These are phyloP conservation scores for Tetrapisispora namnaoensis DNA, from an alignment of 805 yeast species.

Conservation along the genomic window DNA sequence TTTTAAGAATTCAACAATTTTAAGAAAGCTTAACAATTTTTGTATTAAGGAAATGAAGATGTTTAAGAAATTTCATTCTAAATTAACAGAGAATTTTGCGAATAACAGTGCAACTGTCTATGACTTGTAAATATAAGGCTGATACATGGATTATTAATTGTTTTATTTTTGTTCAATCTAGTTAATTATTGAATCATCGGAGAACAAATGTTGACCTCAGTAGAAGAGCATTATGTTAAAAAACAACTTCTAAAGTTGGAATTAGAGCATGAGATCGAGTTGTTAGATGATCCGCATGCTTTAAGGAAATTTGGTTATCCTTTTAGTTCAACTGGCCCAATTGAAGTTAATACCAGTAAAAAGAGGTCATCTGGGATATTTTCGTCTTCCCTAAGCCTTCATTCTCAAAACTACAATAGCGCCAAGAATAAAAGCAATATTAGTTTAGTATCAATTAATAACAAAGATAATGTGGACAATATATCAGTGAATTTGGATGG, in stretches of 20 bases:
- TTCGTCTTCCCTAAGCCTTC: not conserved
- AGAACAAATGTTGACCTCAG: conserved; percentile 22
- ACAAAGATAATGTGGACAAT: not conserved
- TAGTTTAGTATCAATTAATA: not conserved
- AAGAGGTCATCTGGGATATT: not conserved
- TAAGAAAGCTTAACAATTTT: not conserved
- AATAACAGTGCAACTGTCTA: no score
- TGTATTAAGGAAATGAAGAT: not conserved
- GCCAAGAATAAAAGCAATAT: not conserved
- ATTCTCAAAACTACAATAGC: not conserved
- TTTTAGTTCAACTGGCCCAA: conserved; percentile 43
- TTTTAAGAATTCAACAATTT: not conserved
- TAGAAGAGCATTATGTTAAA: conserved; percentile 80
- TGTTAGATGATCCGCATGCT: conserved; percentile 49
- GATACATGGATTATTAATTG: no score
- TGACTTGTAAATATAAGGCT: no score
- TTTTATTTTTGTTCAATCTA: not conserved
- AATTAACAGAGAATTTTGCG: no score
- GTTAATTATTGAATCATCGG: not conserved
- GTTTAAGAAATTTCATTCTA: not conserved
- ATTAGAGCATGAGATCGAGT: conserved; percentile 51
- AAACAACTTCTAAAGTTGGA: conserved; percentile 62
- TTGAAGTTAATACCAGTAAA: not conserved
- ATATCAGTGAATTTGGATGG: not conserved
- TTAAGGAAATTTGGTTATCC: conserved; percentile 71